A percentile compares a stretch with the other conserved stretches of the same genome.
Evolutionary conservation across 371 early-diverging fungal genomes (phyloP).

Genomic region (Circinella umbellata): DNA sequence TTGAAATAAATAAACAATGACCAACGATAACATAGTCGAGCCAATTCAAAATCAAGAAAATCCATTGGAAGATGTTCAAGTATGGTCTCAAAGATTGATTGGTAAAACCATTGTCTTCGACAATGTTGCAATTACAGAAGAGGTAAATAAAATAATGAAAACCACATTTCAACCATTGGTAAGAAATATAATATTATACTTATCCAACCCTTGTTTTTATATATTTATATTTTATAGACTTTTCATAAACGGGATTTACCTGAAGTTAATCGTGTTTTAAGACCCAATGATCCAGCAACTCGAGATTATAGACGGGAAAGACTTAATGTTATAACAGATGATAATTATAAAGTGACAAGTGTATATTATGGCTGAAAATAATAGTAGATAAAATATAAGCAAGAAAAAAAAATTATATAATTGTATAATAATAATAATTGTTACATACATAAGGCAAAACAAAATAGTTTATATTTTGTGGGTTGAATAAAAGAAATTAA

Average conservation of each 20-base stretch:
- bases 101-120: constrained; percentile 2
- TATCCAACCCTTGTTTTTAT: background rate
- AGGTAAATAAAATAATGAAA: background rate
- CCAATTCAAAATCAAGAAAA: too few relatives aligned
- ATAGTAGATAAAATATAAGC: background rate
- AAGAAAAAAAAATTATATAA: background rate
- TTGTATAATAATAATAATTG: background rate
- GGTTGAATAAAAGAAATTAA: too few relatives aligned
- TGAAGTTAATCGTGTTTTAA: background rate
- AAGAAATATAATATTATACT: too few relatives aligned
- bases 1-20: too few relatives aligned
- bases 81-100: background rate
- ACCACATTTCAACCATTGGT: background rate
- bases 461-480: too few relatives aligned
- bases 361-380: constrained; percentile 1
- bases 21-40: too few relatives aligned
- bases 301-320: background rate
- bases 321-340: constrained; percentile 2
- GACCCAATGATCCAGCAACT: background rate
- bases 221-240: background rate
- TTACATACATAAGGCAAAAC: too few relatives aligned
- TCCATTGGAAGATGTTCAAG: background rate
- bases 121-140: background rate
- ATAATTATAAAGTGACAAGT: background rate
- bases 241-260: background rate